Evolutionary conservation across 352 stramenopile genomes (phyloP).

Genomic region (Peronospora destructor): DNA sequence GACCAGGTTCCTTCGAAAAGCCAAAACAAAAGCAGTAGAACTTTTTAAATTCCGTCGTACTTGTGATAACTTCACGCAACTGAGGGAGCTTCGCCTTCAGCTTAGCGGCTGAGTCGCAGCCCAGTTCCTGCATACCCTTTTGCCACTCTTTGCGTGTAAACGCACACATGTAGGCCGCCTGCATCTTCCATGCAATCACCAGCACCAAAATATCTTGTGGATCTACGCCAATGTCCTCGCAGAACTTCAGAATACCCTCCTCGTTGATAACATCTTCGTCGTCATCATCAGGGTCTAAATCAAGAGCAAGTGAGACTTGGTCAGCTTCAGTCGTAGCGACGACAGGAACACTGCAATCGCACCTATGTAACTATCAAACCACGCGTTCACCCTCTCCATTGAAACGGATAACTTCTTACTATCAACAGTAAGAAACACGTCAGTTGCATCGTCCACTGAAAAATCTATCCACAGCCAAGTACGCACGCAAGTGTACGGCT

Average conservation of each 20-base stretch:
- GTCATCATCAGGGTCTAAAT: constrained; percentile 37
- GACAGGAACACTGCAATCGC: background rate
- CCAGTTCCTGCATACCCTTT: constrained; percentile 69
- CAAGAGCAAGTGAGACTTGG: background rate
- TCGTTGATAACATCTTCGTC: constrained; percentile 66
- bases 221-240: constrained; percentile 71
- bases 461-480: background rate
- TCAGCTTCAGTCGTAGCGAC: background rate
- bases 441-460: background rate
- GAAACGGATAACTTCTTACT: constrained; percentile 32
- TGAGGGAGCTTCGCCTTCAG: constrained; percentile 53
- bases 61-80: constrained; percentile 49
- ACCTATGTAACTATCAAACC: constrained; percentile 69
- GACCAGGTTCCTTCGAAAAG: constrained; percentile 84
- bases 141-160: constrained; percentile 83
- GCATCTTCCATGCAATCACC: constrained; percentile 86
- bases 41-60: constrained; percentile 58
- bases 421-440: background rate
- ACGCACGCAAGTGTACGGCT: constrained; percentile 20
- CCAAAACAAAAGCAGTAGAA: constrained; percentile 86
- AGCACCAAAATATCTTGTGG: constrained; percentile 71
- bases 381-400: constrained; percentile 41
- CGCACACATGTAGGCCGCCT: constrained; percentile 76
- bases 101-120: constrained; percentile 58
- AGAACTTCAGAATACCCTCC: constrained; percentile 76